Evolutionary conservation across 108 stramenopile genomes (phyloP), one percentile per base, ranked within the genome.

Genomic region (Stephanodiscus minutulus): DNA sequence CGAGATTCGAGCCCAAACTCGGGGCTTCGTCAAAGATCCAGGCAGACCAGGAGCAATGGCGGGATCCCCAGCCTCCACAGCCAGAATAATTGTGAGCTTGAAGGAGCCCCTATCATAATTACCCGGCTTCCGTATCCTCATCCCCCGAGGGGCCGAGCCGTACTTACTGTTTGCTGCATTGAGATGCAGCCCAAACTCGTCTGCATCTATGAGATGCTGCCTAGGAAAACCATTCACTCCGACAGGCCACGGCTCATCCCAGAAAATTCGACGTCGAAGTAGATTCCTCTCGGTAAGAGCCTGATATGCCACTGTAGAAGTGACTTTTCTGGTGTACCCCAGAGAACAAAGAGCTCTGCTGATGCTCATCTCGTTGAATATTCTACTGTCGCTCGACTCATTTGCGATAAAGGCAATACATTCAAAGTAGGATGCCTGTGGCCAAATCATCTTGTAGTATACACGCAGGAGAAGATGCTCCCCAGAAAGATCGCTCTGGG

Each of bases 161-260:
- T 52, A 52, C 22, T 52, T 52, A 1, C 50, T 21, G 24, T 52
- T 52, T 21, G 50, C 50, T 24, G 50, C 50, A 52, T 52, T 52
- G 13, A 52, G 50, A 7, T 52, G 50, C 22, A 52, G 22, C 1
- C 50, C 50, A 52, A 52, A 7, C 7, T 49, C 48, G 8, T 49
- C 48, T 4, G 48, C 48, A 49, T 49, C 48, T 7, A 49, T 49
- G 3, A 49, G 5, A 5, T 24, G 20, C 0, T 10, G 20, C 7
- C 48, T 17, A 2, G 50, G 50, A 24, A 24, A 20, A 4, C 50
- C 22, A 18, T 52, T 7, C 1, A 52, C 20, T 4, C 50, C 50
- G 5, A 52, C 50, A 3, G 50, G 50, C 50, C 50, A 24, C 1
- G 50, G 24, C 7, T 18, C 18, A 2, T 7, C 20, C 22, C 50